phyloP scores from a whole-genome alignment of 441 rosid genomes.

The Erodium texanum region DNA sequence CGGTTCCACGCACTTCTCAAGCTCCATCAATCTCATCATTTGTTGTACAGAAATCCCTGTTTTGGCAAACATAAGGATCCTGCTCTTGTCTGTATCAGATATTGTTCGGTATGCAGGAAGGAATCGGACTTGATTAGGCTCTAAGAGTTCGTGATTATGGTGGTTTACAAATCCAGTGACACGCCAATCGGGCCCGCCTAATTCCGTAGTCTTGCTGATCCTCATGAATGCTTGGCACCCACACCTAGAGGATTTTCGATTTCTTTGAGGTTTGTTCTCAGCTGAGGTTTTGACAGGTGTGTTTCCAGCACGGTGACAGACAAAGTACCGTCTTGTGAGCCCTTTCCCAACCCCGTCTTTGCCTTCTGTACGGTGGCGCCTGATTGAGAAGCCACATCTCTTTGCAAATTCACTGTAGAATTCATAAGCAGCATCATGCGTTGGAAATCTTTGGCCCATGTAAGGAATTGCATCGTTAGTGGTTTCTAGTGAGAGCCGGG shows the following conservation, averaged over 20 bases:
- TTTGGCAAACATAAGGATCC: constrained; percentile 91
- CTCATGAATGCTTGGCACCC: constrained; percentile 90
- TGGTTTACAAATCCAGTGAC: constrained; percentile 82
- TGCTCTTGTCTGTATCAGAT: constrained; percentile 83
- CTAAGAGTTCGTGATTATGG: constrained; percentile 85
- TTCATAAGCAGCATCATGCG: constrained; percentile 89
- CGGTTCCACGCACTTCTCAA: constrained; percentile 88
- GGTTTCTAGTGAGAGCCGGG: constrained; percentile 57
- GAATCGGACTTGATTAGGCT: constrained; percentile 87
- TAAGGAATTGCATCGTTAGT: constrained; percentile 57
- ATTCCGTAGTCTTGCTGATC: constrained; percentile 66
- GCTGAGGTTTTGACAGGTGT: constrained; percentile 65
- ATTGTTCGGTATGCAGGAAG: constrained; percentile 93
- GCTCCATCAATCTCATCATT: constrained; percentile 98
- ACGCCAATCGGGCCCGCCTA: constrained; percentile 83
- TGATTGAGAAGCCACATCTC: constrained; percentile 83
- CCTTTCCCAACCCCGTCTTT: constrained; percentile 97
- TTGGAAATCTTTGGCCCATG: constrained; percentile 69
- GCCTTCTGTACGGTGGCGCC: constrained; percentile 94
- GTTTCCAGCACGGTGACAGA: constrained; percentile 97
- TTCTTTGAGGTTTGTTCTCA: constrained; percentile 77
- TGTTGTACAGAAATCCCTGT: constrained; percentile 94
- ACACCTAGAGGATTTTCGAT: constrained; percentile 81
- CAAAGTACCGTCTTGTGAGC: constrained; percentile 88
- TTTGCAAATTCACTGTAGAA: constrained; percentile 79